Conservation (phyloP, 2,329 filamentous ascomycete species). For the Dichotomopilus funicola region DNA sequence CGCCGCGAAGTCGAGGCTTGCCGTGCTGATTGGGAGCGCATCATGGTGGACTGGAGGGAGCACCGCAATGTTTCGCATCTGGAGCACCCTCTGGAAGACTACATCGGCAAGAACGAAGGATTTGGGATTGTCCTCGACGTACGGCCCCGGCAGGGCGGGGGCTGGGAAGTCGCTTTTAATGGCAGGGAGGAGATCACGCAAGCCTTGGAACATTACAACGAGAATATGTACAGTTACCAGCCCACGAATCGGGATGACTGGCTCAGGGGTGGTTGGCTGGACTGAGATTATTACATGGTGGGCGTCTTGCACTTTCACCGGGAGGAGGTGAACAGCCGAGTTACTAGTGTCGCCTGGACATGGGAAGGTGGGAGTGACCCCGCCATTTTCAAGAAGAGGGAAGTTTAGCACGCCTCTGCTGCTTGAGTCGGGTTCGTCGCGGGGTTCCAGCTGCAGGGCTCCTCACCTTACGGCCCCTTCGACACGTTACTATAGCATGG, state of each 20-base stretch:
- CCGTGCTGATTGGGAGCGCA: too few relatives aligned
- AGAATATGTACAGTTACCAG: neutral
- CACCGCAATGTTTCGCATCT: too few relatives aligned
- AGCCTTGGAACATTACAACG: neutral
- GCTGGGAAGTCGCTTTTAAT: neutral
- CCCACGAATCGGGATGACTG: neutral
- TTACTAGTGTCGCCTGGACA: neutral
- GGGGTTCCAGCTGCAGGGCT: too few relatives aligned
- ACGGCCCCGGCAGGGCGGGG: too few relatives aligned
- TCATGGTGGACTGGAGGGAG: too few relatives aligned
- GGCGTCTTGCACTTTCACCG: neutral
- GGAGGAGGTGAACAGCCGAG: neutral
- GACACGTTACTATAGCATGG: too few relatives aligned
- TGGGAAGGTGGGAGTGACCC: neutral
- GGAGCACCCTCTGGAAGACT: too few relatives aligned
- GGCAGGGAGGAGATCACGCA: neutral
- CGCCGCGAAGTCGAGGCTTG: too few relatives aligned
- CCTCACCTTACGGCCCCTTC: too few relatives aligned
- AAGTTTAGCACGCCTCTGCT: neutral
- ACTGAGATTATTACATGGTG: neutral
- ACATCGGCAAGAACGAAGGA: too few relatives aligned
- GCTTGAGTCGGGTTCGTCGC: too few relatives aligned
- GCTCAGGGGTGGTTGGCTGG: neutral
- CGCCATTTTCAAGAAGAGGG: neutral
- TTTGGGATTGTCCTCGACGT: too few relatives aligned